A percentile compares a stretch with the other conserved stretches of the same genome.
Evolutionary conservation across 2,329 filamentous ascomycete genomes (phyloP).

Genomic region (Talaromyces sp.): DNA sequence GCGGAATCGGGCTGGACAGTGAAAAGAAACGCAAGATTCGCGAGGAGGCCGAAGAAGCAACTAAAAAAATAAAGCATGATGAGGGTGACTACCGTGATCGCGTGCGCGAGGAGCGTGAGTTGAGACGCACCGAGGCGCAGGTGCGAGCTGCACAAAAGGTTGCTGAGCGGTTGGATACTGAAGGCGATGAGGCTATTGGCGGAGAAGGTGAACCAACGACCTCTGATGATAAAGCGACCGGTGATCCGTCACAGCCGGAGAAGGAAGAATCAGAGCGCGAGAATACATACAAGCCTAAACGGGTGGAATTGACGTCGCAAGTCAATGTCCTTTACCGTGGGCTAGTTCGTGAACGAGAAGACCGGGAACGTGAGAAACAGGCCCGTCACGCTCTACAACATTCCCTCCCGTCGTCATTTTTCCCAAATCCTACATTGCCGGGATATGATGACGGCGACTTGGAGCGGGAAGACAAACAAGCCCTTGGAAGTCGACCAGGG

Average conservation of each 20-base stretch:
- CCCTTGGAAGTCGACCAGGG: slow-evolving; percentile 61
- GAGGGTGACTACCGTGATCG: slow-evolving; percentile 74
- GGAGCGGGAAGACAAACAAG: slow-evolving; percentile 71
- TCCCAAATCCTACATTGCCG: slow-evolving; percentile 39
- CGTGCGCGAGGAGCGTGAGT: slow-evolving; percentile 70
- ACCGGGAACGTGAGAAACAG: slow-evolving; percentile 51
- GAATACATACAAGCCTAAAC: slow-evolving; percentile 16
- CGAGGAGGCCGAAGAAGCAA: slow-evolving; percentile 61
- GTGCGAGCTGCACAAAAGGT: slow-evolving; percentile 79
- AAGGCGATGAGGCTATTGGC: slow-evolving; percentile 35
- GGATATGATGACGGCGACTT: slow-evolving; percentile 70
- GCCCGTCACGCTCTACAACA: neutral
- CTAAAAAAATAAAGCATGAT: slow-evolving; percentile 65
- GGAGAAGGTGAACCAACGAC: slow-evolving; percentile 17
- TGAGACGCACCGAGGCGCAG: slow-evolving; percentile 67
- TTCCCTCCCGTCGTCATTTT: neutral
- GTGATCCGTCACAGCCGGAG: slow-evolving; percentile 11
- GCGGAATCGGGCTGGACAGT: slow-evolving; percentile 80
- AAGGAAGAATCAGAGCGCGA: slow-evolving; percentile 5
- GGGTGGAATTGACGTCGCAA: slow-evolving; percentile 59
- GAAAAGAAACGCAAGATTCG: slow-evolving; percentile 77
- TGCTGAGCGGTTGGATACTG: slow-evolving; percentile 73
- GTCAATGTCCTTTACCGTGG: slow-evolving; percentile 81
- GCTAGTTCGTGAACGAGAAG: slow-evolving; percentile 69
- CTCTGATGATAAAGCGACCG: slow-evolving; percentile 21